These are phyloP conservation scores for Lipomyces japonicus DNA, from an alignment of 805 yeast species.

Conservation along the genomic window DNA sequence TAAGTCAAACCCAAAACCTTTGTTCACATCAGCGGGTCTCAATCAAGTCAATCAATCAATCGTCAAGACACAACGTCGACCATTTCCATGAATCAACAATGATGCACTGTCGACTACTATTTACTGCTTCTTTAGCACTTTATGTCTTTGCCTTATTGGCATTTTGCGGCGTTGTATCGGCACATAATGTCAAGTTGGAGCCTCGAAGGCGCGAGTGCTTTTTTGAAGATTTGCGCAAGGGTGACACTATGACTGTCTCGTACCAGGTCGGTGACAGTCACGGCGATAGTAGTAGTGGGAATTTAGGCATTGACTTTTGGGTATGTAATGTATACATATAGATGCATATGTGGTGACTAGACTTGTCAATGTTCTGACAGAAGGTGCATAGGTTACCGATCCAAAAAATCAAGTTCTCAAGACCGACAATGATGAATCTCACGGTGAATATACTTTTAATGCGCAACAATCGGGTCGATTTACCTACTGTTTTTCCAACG, in stretches of 20 bases:
- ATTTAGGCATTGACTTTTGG: slow-evolving; percentile 29
- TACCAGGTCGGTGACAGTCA: slow-evolving; percentile 94
- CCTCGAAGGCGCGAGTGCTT: slow-evolving; percentile 53
- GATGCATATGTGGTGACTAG: too few relatives aligned
- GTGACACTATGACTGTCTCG: slow-evolving; percentile 81
- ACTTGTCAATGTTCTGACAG: not conserved
- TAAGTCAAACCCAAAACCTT: too few relatives aligned
- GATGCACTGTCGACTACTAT: too few relatives aligned
- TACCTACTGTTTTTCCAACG: slow-evolving; percentile 89
- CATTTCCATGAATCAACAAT: too few relatives aligned
- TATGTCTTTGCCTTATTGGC: not conserved
- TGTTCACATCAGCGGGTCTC: too few relatives aligned
- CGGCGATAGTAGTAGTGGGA: slow-evolving; percentile 26
- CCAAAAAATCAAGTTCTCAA: slow-evolving; percentile 51
- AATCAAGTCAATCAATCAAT: too few relatives aligned
- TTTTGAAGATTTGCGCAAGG: slow-evolving; percentile 72
- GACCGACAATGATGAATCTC: slow-evolving; percentile 56
- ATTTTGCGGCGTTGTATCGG: slow-evolving; percentile 6
- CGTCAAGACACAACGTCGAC: too few relatives aligned
- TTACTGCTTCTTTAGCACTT: not conserved
- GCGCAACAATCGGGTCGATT: slow-evolving; percentile 70
- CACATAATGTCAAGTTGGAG: slow-evolving; percentile 29
- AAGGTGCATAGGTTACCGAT: slow-evolving; percentile 50
- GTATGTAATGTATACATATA: slow-evolving; percentile 15
- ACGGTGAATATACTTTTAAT: slow-evolving; percentile 70